Base-by-base conservation (phyloP, 768 basidiomycete genomes). In the Aureoboletus auriporus region DNA sequence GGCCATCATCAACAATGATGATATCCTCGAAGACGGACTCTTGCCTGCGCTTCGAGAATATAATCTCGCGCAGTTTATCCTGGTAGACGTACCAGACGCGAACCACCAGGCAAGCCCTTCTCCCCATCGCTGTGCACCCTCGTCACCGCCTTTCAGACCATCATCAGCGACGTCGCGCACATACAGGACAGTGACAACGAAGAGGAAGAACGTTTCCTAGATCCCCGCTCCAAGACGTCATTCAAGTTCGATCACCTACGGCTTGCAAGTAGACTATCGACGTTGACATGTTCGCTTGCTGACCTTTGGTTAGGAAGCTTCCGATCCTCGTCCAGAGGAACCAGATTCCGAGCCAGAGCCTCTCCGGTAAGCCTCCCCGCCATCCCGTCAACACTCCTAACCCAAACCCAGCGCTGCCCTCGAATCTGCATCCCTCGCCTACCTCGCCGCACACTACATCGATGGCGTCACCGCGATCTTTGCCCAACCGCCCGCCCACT, bases 211-310 rank as follows among this genome's bases (percentile, higher is more conserved):
- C 75, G 93, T 49, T 95, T 91, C 65, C 67, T 92, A 53, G 93
- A 96, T 66, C 90, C 90, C 3, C 73, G 87, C 56, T 85, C 85
- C 20, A 83, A 84, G 63, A 82, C 74, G 40, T 86, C 78, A 37
- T 97, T 93, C 67, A 69, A 68, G 10, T 92, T 96, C 61, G 89
- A 98, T 67, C 93, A 96, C 65, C 64, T 95, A 48, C 80, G 77
- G 38, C 70, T 94, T 63, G 93, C 92, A 62, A 53, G 83, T 72
- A 43, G 20, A 46, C 54, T 45, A 29, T 9, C 10, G 28, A 28
- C 27, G 5, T n/a, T 11, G 6, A 26, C 35, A 9, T 12, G 7
- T 5, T 10, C 36, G 10, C 28, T 3, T 16, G 7, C 8, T 41
- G 40, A 41, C 31, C 27, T 12, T 14, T 30, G 34, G n/a, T 42